A percentile compares a stretch with the other conserved stretches of the same genome.
phyloP scores from a whole-genome alignment of 2,329 filamentous ascomycete species.

The Setomelanomma holmii region DNA sequence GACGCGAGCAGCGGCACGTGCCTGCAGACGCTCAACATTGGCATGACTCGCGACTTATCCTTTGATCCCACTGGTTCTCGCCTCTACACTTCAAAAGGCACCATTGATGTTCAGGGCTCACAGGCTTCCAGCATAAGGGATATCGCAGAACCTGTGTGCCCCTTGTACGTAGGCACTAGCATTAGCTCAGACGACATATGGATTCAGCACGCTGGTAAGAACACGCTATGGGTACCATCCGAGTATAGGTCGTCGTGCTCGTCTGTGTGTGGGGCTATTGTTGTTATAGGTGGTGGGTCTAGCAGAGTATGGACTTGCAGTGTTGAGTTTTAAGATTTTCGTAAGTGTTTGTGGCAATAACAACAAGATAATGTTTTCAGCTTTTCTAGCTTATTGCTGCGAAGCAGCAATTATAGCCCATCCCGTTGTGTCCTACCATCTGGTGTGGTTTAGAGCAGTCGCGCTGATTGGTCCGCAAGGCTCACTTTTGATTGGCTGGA shows the following conservation, averaged over 20 bases:
- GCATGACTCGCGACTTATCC: conserved; percentile 12
- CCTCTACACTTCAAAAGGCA: conserved; percentile 25
- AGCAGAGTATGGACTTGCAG: conserved; percentile 24
- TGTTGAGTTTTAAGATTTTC: conserved; percentile 4
- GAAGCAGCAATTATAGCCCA: no score
- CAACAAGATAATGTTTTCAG: no score
- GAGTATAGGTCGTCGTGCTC: conserved; percentile 28
- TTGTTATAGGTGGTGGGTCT: conserved; percentile 16
- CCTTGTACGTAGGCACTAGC: conserved; percentile 11
- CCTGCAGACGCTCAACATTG: conserved; percentile 11
- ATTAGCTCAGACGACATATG: conserved; percentile 20
- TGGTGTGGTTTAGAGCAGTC: no score
- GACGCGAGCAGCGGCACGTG: no score
- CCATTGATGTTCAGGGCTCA: conserved; percentile 11
- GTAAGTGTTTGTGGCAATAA: neutral
- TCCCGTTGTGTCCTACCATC: no score
- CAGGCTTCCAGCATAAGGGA: neutral
- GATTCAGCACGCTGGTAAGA: conserved; percentile 22
- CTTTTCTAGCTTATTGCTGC: no score
- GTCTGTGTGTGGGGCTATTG: conserved; percentile 14
- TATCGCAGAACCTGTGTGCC: conserved; percentile 7
- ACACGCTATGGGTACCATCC: conserved; percentile 29
- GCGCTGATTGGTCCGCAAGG: no score
- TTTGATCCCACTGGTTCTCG: conserved; percentile 21
- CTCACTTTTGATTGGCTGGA: no score